These are phyloP conservation scores for Paspalum notatum DNA, from an alignment of 176 grass and related monocot genomes.

Conservation along the genomic window DNA sequence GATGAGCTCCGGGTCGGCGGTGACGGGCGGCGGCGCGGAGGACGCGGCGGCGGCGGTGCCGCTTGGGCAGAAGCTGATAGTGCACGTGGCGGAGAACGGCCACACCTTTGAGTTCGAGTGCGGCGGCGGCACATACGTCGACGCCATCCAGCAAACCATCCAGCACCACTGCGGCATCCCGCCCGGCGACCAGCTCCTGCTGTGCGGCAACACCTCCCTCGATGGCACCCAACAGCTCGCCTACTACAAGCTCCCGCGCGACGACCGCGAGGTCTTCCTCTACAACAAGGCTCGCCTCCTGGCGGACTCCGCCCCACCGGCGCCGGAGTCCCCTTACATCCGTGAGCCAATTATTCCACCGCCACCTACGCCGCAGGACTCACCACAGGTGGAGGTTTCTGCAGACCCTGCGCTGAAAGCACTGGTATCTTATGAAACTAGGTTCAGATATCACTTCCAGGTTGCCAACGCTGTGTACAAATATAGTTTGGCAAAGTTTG, in stretches of 20 bases:
- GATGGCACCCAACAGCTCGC: constrained; percentile 62
- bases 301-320: constrained; percentile 48
- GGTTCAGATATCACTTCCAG: constrained; percentile 89
- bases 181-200: constrained; percentile 70
- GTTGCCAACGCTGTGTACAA: constrained; percentile 69
- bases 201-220: constrained; percentile 79
- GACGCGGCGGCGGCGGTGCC: constrained; percentile 41
- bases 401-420: constrained; percentile 84
- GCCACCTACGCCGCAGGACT: constrained; percentile 49
- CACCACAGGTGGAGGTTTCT: constrained; percentile 45
- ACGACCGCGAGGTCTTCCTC: constrained; percentile 86
- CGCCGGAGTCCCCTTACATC: constrained; percentile 62
- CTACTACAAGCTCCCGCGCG: constrained; percentile 85
- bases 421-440: constrained; percentile 72
- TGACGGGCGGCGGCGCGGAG: constrained; percentile 58
- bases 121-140: constrained; percentile 68
- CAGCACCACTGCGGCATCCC: constrained; percentile 62
- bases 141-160: constrained; percentile 70
- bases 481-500: constrained; percentile 60
- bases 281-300: constrained; percentile 86
- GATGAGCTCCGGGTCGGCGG: constrained; percentile 90
- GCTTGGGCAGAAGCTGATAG: constrained; percentile 75
- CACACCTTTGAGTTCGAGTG: constrained; percentile 89
- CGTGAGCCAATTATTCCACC: constrained; percentile 59
- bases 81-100: constrained; percentile 93